Evolutionary conservation across 2,329 filamentous ascomycete species (phyloP).

Genomic region (Paramyrothecium roridum): DNA sequence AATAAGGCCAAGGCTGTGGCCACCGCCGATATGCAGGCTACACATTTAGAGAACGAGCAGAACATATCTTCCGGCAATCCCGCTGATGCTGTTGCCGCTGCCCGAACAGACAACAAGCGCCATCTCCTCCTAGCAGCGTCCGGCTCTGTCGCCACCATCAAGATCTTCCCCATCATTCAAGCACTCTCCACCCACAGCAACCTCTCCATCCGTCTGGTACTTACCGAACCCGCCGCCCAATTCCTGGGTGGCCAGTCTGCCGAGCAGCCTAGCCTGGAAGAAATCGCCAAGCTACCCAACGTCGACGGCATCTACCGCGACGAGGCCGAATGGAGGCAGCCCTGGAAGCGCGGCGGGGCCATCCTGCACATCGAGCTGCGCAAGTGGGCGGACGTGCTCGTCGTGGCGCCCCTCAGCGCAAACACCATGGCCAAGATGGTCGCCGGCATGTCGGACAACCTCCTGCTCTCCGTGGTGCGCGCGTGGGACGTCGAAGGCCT

Average conservation of each 20-base stretch:
- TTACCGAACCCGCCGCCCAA: slow-evolving; percentile 69
- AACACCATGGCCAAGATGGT: slow-evolving; percentile 85
- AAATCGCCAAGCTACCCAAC: slow-evolving; percentile 58
- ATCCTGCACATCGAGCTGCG: slow-evolving; percentile 91
- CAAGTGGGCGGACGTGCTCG: slow-evolving; percentile 72
- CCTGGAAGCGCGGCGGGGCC: slow-evolving; percentile 73
- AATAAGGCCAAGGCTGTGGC: not conserved
- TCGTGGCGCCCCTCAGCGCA: slow-evolving; percentile 78
- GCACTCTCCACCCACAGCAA: slow-evolving; percentile 49
- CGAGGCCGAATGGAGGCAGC: slow-evolving; percentile 76
- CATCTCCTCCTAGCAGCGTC: slow-evolving; percentile 40
- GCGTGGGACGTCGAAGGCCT: slow-evolving; percentile 81
- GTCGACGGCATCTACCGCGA: slow-evolving; percentile 82
- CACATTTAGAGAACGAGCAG: not conserved
- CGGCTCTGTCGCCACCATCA: slow-evolving; percentile 80
- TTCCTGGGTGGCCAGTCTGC: slow-evolving; percentile 74
- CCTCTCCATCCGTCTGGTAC: slow-evolving; percentile 79
- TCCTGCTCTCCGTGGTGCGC: slow-evolving; percentile 71
- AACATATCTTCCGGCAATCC: slow-evolving; percentile 10
- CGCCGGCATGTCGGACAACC: slow-evolving; percentile 72
- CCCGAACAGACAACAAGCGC: slow-evolving; percentile 33
- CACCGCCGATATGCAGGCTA: not conserved
- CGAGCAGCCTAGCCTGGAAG: slow-evolving; percentile 70
- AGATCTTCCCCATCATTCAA: slow-evolving; percentile 64
- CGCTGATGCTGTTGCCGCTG: slow-evolving; percentile 26